Evolutionary conservation across 805 yeast species (phyloP).

Genomic region (Kodamaea restingae): DNA sequence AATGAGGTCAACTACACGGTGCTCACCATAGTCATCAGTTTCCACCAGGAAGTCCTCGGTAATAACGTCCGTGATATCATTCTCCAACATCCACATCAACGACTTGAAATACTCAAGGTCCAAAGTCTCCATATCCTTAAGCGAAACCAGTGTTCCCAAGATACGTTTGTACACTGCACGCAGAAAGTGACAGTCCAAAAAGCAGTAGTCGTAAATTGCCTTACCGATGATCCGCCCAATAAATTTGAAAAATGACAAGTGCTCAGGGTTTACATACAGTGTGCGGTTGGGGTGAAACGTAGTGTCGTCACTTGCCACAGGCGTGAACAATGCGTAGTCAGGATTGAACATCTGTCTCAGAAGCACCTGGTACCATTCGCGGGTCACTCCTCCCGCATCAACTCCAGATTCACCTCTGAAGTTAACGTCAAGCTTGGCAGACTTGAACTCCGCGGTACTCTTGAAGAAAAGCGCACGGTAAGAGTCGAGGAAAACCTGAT

Average conservation of each 20-base stretch:
- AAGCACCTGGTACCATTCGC: constrained; percentile 96
- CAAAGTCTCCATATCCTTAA: constrained; percentile 90
- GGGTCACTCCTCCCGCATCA: constrained; percentile 96
- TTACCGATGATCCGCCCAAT: constrained; percentile 93
- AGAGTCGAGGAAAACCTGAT: constrained; percentile 88
- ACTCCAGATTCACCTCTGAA: constrained; percentile 94
- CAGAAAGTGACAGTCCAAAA: constrained; percentile 90
- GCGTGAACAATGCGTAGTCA: constrained; percentile 85
- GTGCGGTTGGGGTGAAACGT: constrained; percentile 95
- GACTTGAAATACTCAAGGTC: constrained; percentile 93
- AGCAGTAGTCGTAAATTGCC: constrained; percentile 82
- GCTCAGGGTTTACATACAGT: constrained; percentile 90
- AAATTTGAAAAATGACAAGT: constrained; percentile 86
- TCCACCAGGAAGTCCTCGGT: constrained; percentile 94
- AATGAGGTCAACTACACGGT: constrained; percentile 73
- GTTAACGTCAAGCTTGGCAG: constrained; percentile 69
- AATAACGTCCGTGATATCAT: constrained; percentile 92
- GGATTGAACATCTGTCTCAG: constrained; percentile 96
- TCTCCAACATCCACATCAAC: constrained; percentile 91
- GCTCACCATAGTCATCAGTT: constrained; percentile 90
- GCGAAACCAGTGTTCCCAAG: constrained; percentile 71
- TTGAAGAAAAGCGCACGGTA: constrained; percentile 79
- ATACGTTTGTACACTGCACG: constrained; percentile 90
- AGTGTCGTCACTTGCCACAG: constrained; percentile 87
- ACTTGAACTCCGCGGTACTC: constrained; percentile 65